Conservation (phyloP, 371 early-diverging fungal species). For the Syncephalastrum contaminatum region DNA sequence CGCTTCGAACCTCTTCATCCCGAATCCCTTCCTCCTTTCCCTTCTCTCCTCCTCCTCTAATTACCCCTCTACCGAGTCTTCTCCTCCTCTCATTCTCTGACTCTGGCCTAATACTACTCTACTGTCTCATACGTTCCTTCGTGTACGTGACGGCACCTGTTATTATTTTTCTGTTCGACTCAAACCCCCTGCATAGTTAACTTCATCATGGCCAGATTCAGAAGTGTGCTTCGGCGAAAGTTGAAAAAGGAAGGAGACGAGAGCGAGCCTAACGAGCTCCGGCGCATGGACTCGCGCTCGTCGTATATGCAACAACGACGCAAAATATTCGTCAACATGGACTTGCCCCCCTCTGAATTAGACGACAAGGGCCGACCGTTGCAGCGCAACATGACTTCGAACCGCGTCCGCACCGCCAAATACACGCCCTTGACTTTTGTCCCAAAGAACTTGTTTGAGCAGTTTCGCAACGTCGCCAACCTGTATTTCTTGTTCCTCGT, state of each 20-base stretch:
- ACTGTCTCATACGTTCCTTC: too few species aligned
- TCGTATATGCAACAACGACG: slow-evolving; percentile 44
- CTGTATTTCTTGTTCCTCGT: slow-evolving; percentile 89
- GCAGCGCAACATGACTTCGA: slow-evolving; percentile 38
- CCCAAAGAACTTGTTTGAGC: slow-evolving; percentile 90
- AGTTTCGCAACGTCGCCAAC: slow-evolving; percentile 91
- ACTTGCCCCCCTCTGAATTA: slow-evolving; percentile 24
- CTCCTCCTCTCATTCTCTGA: too few species aligned
- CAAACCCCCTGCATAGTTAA: too few species aligned
- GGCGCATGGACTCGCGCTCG: slow-evolving; percentile 38
- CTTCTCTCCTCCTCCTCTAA: too few species aligned
- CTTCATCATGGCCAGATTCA: too few species aligned
- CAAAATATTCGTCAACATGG: slow-evolving; percentile 44
- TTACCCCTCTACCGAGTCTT: too few species aligned
- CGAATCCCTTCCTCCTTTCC: too few species aligned
- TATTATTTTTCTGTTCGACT: too few species aligned
- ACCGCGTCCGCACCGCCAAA: slow-evolving; percentile 80
- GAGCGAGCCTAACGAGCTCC: slow-evolving; percentile 12
- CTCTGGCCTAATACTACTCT: too few species aligned
- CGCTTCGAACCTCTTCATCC: too few species aligned
- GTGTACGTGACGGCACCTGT: too few species aligned
- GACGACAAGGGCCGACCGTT: slow-evolving; percentile 22
- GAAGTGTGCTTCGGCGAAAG: too few species aligned
- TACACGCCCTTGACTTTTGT: slow-evolving; percentile 86
- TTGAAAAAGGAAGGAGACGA: slow-evolving; percentile 14